These are phyloP conservation scores for Oryza nivara DNA, from an alignment of 176 grass and related monocot genomes.

Conservation along the genomic window DNA sequence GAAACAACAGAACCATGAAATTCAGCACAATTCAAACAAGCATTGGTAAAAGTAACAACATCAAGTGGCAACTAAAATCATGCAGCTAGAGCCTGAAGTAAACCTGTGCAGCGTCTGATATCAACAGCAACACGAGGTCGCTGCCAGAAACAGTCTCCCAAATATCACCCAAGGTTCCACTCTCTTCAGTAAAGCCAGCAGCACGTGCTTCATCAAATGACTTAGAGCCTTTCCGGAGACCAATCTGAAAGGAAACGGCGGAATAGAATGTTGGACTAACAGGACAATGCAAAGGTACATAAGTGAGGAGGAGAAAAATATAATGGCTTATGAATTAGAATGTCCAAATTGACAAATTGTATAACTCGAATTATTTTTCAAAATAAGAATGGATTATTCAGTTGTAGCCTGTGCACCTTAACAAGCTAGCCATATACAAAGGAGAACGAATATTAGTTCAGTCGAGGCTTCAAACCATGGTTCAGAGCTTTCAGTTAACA, in stretches of 20 bases:
- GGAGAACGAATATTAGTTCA: neutral
- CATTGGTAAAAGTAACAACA: neutral
- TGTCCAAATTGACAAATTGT: conserved; percentile 21
- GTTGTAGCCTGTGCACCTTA: neutral
- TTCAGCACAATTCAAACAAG: conserved; percentile 7
- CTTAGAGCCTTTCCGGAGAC: conserved; percentile 78
- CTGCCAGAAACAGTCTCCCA: conserved; percentile 85
- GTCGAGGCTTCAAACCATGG: neutral
- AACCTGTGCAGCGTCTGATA: conserved; percentile 95
- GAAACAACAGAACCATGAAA: conserved; percentile 15
- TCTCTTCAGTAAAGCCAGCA: conserved; percentile 89
- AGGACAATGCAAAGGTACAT: neutral
- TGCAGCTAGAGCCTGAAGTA: conserved; percentile 23
- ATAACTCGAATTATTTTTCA: neutral
- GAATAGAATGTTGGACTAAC: conserved; percentile 8
- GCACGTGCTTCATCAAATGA: conserved; percentile 81
- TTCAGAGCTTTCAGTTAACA: conserved; percentile 2
- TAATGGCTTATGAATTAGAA: neutral
- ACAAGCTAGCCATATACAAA: neutral
- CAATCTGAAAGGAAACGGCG: conserved; percentile 62
- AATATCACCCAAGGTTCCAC: conserved; percentile 77
- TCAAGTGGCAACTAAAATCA: conserved; percentile 10
- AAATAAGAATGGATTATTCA: neutral
- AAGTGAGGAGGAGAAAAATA: neutral
- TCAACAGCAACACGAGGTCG: conserved; percentile 86